A percentile compares a stretch with the other conserved stretches of the same genome.
Evolutionary conservation across 2,329 filamentous ascomycete species (phyloP).

Genomic region (Alternaria sp.): DNA sequence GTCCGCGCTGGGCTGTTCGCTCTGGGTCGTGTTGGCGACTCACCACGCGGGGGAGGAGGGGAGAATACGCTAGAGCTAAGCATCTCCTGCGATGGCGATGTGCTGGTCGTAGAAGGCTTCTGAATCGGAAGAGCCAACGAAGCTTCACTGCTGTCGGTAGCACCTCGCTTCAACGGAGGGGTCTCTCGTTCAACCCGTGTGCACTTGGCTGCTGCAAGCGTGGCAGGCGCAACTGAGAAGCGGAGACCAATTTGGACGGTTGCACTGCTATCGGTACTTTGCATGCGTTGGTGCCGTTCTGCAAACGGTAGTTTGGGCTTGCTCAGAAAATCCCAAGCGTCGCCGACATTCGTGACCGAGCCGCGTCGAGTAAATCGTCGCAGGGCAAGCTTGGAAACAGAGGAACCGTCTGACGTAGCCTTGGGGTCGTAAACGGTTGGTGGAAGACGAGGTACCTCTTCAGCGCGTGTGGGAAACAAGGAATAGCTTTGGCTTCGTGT

Average conservation of each 20-base stretch:
- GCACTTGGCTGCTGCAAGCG: slow-evolving; percentile 43
- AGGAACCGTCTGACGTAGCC: slow-evolving; percentile 17
- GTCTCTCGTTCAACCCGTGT: slow-evolving; percentile 25
- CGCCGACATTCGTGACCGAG: slow-evolving; percentile 47
- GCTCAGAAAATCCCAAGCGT: slow-evolving; percentile 46
- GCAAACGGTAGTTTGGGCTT: slow-evolving; percentile 49
- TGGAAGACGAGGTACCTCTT: slow-evolving; percentile 48
- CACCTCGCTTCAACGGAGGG: slow-evolving; percentile 30
- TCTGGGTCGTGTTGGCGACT: slow-evolving; percentile 22
- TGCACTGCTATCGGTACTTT: slow-evolving; percentile 68
- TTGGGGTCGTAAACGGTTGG: slow-evolving; percentile 47
- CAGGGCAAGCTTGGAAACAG: slow-evolving; percentile 39
- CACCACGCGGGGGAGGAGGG: slow-evolving; percentile 22
- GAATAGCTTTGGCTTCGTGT: slow-evolving; percentile 47
- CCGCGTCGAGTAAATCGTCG: slow-evolving; percentile 41
- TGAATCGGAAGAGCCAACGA: slow-evolving; percentile 43
- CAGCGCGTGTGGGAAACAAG: slow-evolving; percentile 48
- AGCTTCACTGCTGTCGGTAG: slow-evolving; percentile 34
- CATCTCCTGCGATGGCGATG: slow-evolving; percentile 17
- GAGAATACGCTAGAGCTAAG: slow-evolving; percentile 29
- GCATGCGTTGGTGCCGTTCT: slow-evolving; percentile 58
- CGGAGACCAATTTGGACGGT: slow-evolving; percentile 76
- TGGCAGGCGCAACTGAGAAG: slow-evolving; percentile 59
- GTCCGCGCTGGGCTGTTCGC: slow-evolving; percentile 28
- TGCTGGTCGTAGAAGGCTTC: slow-evolving; percentile 23